Percentiles rank a stretch among this genome's conserved stretches.
Conservation (phyloP, 75 land plant species). For the Ceratopteris richardii region DNA sequence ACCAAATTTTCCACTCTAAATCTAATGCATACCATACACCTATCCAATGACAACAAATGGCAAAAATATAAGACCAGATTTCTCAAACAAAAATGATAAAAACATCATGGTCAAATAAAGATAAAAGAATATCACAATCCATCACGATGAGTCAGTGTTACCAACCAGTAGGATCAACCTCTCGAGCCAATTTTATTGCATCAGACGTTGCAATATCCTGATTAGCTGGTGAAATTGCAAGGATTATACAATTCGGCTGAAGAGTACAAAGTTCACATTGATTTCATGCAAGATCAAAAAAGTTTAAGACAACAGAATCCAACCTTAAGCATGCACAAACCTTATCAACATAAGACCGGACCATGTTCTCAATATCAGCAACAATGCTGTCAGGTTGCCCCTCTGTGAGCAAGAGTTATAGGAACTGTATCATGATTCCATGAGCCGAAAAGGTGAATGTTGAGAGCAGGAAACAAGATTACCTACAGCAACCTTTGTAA, state of each 20-base stretch:
- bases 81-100: too few species aligned
- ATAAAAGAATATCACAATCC: too few species aligned
- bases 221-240: conserved; percentile 84
- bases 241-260: conserved; percentile 75
- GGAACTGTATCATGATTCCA: neutral
- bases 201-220: conserved; percentile 95
- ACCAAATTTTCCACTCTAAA: too few species aligned
- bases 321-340: conserved; percentile 16
- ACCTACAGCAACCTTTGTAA: conserved; percentile 96
- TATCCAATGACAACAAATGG: too few species aligned
- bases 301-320: neutral
- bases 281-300: neutral
- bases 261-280: neutral
- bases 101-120: too few species aligned
- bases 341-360: conserved; percentile 79
- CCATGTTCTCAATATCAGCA: conserved; percentile 80
- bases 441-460: neutral
- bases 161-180: conserved; percentile 84
- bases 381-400: conserved; percentile 88
- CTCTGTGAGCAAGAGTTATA: conserved; percentile 31
- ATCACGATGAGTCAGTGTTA: too few species aligned
- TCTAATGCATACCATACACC: too few species aligned
- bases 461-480: conserved; percentile 5
- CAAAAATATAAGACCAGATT: too few species aligned
- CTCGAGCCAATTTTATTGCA: conserved; percentile 81